These are phyloP conservation scores for Hymenoscyphus repandus DNA, from an alignment of 2,329 filamentous ascomycete species.

Conservation along the genomic window DNA sequence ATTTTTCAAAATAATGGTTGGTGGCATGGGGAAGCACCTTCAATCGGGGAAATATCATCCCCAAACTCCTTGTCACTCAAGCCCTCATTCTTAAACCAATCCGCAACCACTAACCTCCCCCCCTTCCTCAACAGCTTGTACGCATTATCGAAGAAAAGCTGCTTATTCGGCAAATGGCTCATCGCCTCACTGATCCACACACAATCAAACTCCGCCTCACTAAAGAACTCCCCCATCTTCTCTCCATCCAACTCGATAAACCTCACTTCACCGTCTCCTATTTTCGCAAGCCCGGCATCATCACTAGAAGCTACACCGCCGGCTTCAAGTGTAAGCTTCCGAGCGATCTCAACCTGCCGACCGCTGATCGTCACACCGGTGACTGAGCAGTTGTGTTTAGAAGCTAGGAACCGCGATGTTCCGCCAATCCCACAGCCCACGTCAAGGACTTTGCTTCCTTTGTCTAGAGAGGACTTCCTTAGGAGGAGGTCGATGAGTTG, in stretches of 20 bases:
- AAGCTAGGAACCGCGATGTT: conserved; percentile 51
- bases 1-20: not conserved
- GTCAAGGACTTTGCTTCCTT: conserved; percentile 44
- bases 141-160: conserved; percentile 51
- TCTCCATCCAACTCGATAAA: conserved; percentile 58
- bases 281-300: conserved; percentile 19
- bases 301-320: conserved; percentile 12
- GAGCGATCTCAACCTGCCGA: conserved; percentile 54
- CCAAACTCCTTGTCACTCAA: conserved; percentile 41
- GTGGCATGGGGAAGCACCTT: conserved; percentile 35
- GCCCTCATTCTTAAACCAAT: conserved; percentile 54
- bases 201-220: conserved; percentile 42
- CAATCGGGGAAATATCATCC: conserved; percentile 53
- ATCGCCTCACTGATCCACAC: conserved; percentile 60
- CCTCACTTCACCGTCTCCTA: conserved; percentile 43
- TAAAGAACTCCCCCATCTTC: conserved; percentile 51
- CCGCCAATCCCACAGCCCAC: conserved; percentile 58
- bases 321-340: conserved; percentile 40
- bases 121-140: conserved; percentile 42
- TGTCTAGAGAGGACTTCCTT: conserved; percentile 38
- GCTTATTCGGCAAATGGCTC: conserved; percentile 55
- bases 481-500: conserved; percentile 53
- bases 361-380: conserved; percentile 57
- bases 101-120: conserved; percentile 51
- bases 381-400: conserved; percentile 45